These are phyloP conservation scores for Zizania palustris DNA, from an alignment of 202 grass and related monocot species.

Conservation along the genomic window DNA sequence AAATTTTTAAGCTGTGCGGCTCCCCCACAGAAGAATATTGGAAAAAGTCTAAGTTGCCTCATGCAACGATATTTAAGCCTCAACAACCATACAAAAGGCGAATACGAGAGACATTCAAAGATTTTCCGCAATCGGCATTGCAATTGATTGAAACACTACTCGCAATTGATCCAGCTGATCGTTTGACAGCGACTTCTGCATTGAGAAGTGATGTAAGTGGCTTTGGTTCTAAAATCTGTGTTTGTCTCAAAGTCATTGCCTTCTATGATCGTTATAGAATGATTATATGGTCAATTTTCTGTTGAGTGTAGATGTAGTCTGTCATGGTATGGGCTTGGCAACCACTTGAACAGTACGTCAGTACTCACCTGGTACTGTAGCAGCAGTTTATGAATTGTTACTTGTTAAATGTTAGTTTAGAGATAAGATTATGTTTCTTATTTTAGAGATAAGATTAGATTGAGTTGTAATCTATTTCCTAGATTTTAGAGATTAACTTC, in stretches of 20 bases:
- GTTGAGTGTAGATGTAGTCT: no score
- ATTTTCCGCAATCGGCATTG: slow-evolving; percentile 84
- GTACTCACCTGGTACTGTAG: no score
- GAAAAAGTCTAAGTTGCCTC: slow-evolving; percentile 83
- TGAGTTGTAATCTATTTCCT: no score
- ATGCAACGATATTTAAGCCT: slow-evolving; percentile 91
- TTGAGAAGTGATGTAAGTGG: slow-evolving; percentile 78
- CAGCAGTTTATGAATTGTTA: no score
- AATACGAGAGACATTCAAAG: slow-evolving; percentile 79
- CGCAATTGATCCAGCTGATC: slow-evolving; percentile 82
- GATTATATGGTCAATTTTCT: no score
- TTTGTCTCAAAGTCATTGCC: slow-evolving; percentile 16
- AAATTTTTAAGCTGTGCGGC: slow-evolving; percentile 91
- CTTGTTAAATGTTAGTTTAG: no score
- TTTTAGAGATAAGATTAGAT: no score
- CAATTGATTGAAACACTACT: slow-evolving; percentile 84
- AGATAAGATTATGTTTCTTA: no score
- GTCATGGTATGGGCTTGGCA: no score
- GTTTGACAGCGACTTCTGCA: slow-evolving; percentile 73
- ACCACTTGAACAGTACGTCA: no score
- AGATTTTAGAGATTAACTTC: no score
- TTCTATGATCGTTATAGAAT: neutral
- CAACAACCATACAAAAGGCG: slow-evolving; percentile 84
- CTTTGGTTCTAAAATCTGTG: slow-evolving; percentile 19
- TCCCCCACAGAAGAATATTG: slow-evolving; percentile 93